Percentiles rank a stretch among this genome's conserved stretches.
Evolutionary conservation across 139 green algal species (phyloP).

Genomic region (Volvox africanus): DNA sequence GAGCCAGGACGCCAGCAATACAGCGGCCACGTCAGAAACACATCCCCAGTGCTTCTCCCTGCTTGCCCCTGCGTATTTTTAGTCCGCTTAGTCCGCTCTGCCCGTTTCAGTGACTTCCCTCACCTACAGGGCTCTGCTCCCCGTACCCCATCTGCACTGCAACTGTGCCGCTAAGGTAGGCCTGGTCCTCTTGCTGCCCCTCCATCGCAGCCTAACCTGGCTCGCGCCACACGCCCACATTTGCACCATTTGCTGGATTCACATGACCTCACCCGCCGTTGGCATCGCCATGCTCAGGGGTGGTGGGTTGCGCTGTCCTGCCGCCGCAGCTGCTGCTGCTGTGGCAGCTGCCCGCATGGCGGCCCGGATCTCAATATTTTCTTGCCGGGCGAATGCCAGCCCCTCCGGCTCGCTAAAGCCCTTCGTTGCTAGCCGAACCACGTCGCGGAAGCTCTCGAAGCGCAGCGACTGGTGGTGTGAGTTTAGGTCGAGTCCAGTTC

Average conservation of each 20-base stretch:
- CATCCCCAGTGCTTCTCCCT: too few relatives aligned
- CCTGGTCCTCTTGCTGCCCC: too few relatives aligned
- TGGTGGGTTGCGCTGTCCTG: conserved; percentile 20
- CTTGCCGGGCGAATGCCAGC: conserved; percentile 54
- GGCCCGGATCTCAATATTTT: conserved; percentile 76
- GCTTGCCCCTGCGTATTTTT: too few relatives aligned
- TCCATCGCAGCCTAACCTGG: too few relatives aligned
- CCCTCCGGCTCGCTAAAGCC: conserved; percentile 62
- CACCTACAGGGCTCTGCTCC: too few relatives aligned
- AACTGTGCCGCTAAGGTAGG: too few relatives aligned
- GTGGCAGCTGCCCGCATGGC: conserved; percentile 55
- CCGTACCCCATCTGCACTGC: too few relatives aligned
- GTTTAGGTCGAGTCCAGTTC: too few relatives aligned
- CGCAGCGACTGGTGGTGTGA: conserved; percentile 64
- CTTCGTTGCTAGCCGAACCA: conserved; percentile 68
- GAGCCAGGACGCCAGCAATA: too few relatives aligned
- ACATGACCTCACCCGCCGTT: neutral
- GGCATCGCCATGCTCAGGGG: neutral
- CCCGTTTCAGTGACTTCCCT: too few relatives aligned
- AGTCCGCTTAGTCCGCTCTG: too few relatives aligned
- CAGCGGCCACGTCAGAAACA: too few relatives aligned
- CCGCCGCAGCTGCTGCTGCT: conserved; percentile 50
- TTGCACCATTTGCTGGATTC: neutral
- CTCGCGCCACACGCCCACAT: neutral
- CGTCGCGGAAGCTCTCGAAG: conserved; percentile 82